phyloP scores from a whole-genome alignment of 2,329 filamentous ascomycete genomes.

The Monosporascus sp. region DNA sequence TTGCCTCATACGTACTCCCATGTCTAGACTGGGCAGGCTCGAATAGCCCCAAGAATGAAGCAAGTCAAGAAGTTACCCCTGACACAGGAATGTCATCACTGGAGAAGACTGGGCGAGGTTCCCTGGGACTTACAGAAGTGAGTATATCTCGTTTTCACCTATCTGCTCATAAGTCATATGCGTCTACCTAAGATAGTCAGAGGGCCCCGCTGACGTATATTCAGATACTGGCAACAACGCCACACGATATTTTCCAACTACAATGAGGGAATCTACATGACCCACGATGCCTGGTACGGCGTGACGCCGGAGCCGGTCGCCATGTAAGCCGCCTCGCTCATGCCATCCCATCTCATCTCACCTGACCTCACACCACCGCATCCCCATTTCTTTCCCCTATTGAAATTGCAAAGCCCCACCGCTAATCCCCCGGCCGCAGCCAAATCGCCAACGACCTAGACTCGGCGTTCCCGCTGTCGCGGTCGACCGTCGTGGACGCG shows the following conservation, averaged over 20 bases:
- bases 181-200: neutral
- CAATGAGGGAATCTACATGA: slow-evolving; percentile 83
- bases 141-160: slow-evolving; percentile 15
- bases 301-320: slow-evolving; percentile 93
- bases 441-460: slow-evolving; percentile 72
- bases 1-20: neutral
- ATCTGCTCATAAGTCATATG: too few species aligned
- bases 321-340: slow-evolving; percentile 46
- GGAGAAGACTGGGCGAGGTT: slow-evolving; percentile 63
- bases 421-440: slow-evolving; percentile 32
- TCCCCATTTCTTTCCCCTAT: slow-evolving; percentile 7
- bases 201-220: slow-evolving; percentile 1
- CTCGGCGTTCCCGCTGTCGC: slow-evolving; percentile 38
- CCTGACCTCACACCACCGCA: neutral
- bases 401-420: slow-evolving; percentile 2
- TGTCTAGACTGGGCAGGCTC: slow-evolving; percentile 1
- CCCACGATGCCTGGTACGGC: slow-evolving; percentile 92
- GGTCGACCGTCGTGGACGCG: slow-evolving; percentile 67
- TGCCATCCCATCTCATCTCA: neutral
- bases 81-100: slow-evolving; percentile 69
- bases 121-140: slow-evolving; percentile 84
- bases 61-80: slow-evolving; percentile 44
- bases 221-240: slow-evolving; percentile 84
- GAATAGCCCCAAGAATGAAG: slow-evolving; percentile 27
- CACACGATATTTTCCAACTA: slow-evolving; percentile 84